Conservation (phyloP, 1,284 basidiomycete genomes). For the Trametes pubescens region DNA sequence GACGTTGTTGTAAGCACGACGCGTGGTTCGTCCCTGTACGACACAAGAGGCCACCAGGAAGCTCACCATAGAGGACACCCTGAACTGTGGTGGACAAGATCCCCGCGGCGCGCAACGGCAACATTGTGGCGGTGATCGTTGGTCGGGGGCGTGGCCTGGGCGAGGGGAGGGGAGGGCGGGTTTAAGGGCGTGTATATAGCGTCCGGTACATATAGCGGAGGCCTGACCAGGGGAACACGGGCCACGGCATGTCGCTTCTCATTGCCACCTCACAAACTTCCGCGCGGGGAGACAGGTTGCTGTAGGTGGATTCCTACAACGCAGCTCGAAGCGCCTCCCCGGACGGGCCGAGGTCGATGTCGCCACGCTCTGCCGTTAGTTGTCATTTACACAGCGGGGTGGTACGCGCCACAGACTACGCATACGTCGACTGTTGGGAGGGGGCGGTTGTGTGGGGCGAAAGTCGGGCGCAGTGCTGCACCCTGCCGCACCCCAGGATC, state of each 20-base stretch:
- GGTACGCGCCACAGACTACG: not conserved
- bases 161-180: not conserved
- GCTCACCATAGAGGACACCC: constrained; percentile 40
- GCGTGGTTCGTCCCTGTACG: not conserved
- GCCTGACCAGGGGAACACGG: constrained; percentile 5
- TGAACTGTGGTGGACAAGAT: constrained; percentile 39
- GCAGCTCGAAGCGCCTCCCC: not conserved
- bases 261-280: constrained; percentile 11
- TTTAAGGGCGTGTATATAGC: not conserved
- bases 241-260: constrained; percentile 15
- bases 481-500: not conserved
- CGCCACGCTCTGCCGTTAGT: constrained; percentile 1
- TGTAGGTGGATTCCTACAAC: not conserved
- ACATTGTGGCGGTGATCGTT: constrained; percentile 9
- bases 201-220: constrained; percentile 15
- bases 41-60: too few species aligned
- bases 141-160: constrained; percentile 1
- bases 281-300: not conserved
- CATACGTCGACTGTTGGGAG: not conserved
- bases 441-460: not conserved
- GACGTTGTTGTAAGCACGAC: not conserved
- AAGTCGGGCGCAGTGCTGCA: not conserved
- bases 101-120: constrained; percentile 31
- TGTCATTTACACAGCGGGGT: constrained; percentile 4
- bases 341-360: not conserved